Evolutionary conservation across 345 rosid species (phyloP).

Genomic region (Nephelium lappaceum): DNA sequence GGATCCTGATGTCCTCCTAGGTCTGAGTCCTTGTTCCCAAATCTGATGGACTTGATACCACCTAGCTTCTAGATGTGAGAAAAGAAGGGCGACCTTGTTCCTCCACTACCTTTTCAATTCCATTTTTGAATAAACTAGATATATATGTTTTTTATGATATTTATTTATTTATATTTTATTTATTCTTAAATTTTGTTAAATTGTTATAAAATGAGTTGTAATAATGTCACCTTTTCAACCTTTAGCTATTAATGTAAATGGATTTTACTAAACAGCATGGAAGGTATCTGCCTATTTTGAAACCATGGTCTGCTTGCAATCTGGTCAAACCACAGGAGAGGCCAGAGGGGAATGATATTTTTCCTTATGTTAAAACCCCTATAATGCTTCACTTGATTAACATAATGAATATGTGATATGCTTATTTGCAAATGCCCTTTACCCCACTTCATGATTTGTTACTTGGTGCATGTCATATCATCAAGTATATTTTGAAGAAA

Average conservation of each 20-base stretch:
- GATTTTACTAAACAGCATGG: not conserved
- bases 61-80: not conserved
- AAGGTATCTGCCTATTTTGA: not conserved
- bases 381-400: not conserved
- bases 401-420: not conserved
- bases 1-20: not conserved
- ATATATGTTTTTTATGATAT: not conserved
- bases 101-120: not conserved
- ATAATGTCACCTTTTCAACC: not conserved
- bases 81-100: not conserved
- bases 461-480: not conserved
- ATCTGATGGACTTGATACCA: not conserved
- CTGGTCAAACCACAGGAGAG: not conserved
- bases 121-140: not conserved
- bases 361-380: not conserved
- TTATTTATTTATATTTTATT: too few relatives aligned
- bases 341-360: not conserved
- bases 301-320: not conserved
- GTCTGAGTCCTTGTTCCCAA: not conserved
- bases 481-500: not conserved
- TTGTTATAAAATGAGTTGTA: not conserved
- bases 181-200: not conserved
- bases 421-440: not conserved
- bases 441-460: not conserved
- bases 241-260: not conserved